Percentiles rank a stretch among this genome's conserved stretches.
Conservation (phyloP, 345 rosid species). For the Anastatica hierochuntica region DNA sequence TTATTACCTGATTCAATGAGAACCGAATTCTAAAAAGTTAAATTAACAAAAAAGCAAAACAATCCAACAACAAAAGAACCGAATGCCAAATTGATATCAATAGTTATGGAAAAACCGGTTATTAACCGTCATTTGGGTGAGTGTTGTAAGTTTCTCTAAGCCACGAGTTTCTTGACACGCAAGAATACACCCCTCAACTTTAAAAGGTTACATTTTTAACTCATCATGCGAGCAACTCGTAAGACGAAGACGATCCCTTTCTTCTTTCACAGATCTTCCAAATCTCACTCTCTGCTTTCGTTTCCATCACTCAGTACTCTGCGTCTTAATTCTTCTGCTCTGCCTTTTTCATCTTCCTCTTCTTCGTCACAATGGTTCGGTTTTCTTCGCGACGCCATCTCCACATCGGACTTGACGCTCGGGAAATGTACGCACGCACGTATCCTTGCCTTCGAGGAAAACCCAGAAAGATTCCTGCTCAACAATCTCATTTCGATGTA, state of each 20-base stretch:
- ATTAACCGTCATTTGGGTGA: no score
- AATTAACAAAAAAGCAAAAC: background rate
- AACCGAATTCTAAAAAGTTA: no score
- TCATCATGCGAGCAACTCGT: constrained; percentile 12
- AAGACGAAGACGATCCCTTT: constrained; percentile 9
- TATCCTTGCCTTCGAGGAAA: constrained; percentile 26
- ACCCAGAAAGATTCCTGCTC: constrained; percentile 37
- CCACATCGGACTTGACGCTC: constrained; percentile 35
- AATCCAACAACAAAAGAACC: no score
- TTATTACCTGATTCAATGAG: no score
- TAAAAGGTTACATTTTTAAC: constrained; percentile 9
- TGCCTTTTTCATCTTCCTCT: constrained; percentile 9
- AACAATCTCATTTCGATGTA: constrained; percentile 49
- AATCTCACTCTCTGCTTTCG: background rate
- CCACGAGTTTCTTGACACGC: constrained; percentile 13
- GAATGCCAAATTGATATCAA: no score
- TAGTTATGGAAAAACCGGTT: no score
- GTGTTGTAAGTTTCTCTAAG: background rate
- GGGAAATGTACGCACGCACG: constrained; percentile 41
- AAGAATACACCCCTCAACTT: constrained; percentile 3
- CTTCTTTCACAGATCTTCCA: background rate
- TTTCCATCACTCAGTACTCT: background rate
- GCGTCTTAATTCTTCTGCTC: background rate
- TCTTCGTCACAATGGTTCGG: constrained; percentile 43
- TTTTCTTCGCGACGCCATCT: constrained; percentile 41